phyloP scores from a whole-genome alignment of 208 protist species.

The Trichomonas vaginalis region DNA sequence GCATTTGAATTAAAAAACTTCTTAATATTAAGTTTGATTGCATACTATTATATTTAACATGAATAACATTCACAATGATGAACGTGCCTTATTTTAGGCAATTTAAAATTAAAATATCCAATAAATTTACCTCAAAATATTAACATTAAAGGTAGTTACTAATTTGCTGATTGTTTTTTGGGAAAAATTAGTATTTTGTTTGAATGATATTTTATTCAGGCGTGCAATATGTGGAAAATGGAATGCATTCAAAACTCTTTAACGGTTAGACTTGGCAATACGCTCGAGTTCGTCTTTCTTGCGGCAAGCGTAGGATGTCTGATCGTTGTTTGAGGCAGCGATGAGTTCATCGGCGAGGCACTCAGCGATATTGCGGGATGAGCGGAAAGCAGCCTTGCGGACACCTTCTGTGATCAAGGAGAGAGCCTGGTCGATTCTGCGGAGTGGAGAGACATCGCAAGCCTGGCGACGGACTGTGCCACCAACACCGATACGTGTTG shows the following conservation, averaged over 20 bases:
- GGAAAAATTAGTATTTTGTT: no score
- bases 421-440: slow-evolving; percentile 76
- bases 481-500: slow-evolving; percentile 93
- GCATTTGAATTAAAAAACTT: no score
- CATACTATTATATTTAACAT: no score
- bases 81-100: no score
- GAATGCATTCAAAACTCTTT: slow-evolving; percentile 48
- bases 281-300: slow-evolving; percentile 99
- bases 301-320: slow-evolving; percentile 97
- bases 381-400: slow-evolving; percentile 90
- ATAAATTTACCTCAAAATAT: no score
- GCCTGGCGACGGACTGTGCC: slow-evolving; percentile 97
- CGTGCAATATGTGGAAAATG: no score
- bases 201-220: no score
- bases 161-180: no score
- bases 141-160: no score
- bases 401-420: slow-evolving; percentile 72
- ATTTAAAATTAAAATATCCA: no score
- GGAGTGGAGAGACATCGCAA: slow-evolving; percentile 98
- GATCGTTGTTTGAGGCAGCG: slow-evolving; percentile 62
- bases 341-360: slow-evolving; percentile 99
- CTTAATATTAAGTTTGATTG: no score
- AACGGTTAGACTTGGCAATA: slow-evolving; percentile 97
- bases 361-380: slow-evolving; percentile 97
- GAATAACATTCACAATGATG: no score